Base-by-base conservation (phyloP, 805 yeast genomes). In the Lipomyces sp. region DNA sequence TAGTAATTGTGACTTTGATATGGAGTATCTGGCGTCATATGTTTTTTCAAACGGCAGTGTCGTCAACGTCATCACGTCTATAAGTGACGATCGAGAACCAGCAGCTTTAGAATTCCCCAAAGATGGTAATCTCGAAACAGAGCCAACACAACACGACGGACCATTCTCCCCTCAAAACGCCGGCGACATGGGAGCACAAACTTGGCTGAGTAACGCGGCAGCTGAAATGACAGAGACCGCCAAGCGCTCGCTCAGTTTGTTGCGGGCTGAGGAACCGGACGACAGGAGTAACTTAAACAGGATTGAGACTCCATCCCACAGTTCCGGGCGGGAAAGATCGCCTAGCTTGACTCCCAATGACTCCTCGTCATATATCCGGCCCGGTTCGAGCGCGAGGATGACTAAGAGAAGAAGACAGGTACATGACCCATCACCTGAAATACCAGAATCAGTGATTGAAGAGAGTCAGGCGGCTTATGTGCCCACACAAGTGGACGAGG, bases 1-100 rank as follows among this genome's bases (percentile, higher is more conserved):
- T 7, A 53, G 30, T 56, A n/a, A n/a, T 5, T 66, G 64, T 32
- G 69, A 66, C 53, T 48, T 66, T 53, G 69, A 66, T 50, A 58
- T 53, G 13, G 66, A 59, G 7, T 66, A 66, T 35, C 48, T 48
- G 6, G 64, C 50, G n/a, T 33, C 59, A 4, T 37, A 37, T 8
- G 59, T 66, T 6, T 50, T 65, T 18, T 15, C 34, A 5, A 54
- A 54, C 50, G 69, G 61, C 32, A 53, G 56, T 15, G 54, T 59
- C 10, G 42, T 62, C 4, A 50, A 59, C 39, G 69, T 60, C 10
- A 30, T 59, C 13, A 18, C 29, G 2, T 30, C 63, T 11, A 32
- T 15, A n/a, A 7, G 11, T 53, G 62, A 5, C 15, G 42, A 3
- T 33, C 34, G 34, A 34, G 58, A 29, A 18, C 32, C 13, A 6